A percentile compares a stretch with the other conserved stretches of the same genome.
Evolutionary conservation across 2,329 filamentous ascomycete genomes (phyloP).

Genomic region (Claviceps sp.): DNA sequence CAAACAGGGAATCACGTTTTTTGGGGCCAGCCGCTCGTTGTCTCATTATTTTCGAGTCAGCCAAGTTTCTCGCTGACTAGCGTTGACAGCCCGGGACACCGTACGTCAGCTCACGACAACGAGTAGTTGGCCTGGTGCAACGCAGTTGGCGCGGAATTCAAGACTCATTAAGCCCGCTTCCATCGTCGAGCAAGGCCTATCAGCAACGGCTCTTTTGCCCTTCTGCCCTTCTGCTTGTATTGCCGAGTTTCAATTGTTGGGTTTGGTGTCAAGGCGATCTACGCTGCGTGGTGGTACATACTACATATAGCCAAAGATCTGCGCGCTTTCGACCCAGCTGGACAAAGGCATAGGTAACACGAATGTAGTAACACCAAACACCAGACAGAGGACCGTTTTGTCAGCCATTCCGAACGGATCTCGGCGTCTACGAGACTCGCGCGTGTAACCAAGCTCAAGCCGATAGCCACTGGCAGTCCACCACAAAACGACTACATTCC

Average conservation of each 20-base stretch:
- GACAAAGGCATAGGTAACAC: background rate
- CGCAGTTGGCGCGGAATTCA: background rate
- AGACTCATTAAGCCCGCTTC: background rate
- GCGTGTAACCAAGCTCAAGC: background rate
- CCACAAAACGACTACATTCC: conserved; percentile 1
- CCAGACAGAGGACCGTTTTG: background rate
- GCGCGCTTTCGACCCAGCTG: background rate
- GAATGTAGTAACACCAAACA: background rate
- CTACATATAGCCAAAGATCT: background rate
- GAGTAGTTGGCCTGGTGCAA: background rate
- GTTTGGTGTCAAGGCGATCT: background rate
- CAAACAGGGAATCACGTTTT: background rate
- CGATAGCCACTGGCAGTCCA: background rate
- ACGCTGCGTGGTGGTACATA: background rate
- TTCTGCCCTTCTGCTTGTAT: background rate
- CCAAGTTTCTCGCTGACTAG: background rate
- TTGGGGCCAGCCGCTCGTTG: background rate
- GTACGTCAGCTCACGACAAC: background rate
- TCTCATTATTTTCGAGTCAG: background rate
- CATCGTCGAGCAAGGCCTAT: background rate
- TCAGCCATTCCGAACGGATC: background rate
- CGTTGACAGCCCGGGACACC: background rate
- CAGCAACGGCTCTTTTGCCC: background rate
- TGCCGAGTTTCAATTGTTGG: background rate
- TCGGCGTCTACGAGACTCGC: background rate